Conservation (phyloP, 176 grass and related monocot species). For the Chloris gayana region DNA sequence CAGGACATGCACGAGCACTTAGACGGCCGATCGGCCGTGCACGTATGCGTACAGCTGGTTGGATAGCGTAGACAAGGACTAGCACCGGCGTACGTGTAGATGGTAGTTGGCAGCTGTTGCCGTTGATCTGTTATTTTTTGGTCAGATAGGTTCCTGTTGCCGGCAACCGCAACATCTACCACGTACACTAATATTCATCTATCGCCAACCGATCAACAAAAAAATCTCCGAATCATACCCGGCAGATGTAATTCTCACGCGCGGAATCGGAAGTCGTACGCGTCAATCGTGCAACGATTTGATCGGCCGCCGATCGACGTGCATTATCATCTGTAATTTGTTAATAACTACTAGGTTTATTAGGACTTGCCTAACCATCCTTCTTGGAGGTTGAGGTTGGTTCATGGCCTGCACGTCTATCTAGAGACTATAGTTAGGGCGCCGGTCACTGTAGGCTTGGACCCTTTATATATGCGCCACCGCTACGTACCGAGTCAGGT, state of each 20-base stretch:
- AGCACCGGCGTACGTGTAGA: background rate
- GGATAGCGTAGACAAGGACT: background rate
- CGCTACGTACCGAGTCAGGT: background rate
- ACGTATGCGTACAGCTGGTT: constrained; percentile 12
- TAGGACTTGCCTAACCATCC: constrained; percentile 9
- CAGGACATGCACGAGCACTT: background rate
- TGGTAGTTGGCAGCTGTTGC: background rate
- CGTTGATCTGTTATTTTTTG: background rate
- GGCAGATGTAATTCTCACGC: too few species aligned
- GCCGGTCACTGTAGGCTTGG: background rate
- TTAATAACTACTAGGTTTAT: background rate
- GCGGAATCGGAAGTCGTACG: background rate
- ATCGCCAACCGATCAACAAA: too few species aligned
- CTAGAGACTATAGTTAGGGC: background rate
- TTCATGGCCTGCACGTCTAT: constrained; percentile 22
- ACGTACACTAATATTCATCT: too few species aligned
- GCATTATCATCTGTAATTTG: background rate
- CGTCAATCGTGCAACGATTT: constrained; percentile 14
- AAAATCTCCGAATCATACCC: too few species aligned
- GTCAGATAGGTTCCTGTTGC: background rate
- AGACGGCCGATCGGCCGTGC: background rate
- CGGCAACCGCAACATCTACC: background rate
- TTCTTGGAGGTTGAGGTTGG: too few species aligned
- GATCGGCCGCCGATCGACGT: background rate
- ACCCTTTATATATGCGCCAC: background rate